These are phyloP conservation scores for Wakefieldia striispora DNA, from an alignment of 768 basidiomycete species.

Conservation along the genomic window DNA sequence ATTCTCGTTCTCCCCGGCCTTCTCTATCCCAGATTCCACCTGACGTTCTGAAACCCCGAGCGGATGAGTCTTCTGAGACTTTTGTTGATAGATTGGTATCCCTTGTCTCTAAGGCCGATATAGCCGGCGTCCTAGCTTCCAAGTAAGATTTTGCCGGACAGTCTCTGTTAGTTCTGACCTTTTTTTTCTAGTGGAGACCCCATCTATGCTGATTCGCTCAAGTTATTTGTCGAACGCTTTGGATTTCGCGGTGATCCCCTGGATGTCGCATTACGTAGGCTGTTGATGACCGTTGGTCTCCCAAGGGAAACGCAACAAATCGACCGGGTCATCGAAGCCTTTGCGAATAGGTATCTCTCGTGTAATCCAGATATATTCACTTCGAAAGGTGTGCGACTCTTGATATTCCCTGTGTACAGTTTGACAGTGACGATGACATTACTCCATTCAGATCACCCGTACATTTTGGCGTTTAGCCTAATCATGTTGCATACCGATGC, in stretches of 20 bases:
- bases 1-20: conserved; percentile 41
- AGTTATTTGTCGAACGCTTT: conserved; percentile 71
- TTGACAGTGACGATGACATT: background rate
- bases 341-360: conserved; percentile 77
- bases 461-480: conserved; percentile 94
- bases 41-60: conserved; percentile 50
- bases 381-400: conserved; percentile 57
- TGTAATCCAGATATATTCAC: conserved; percentile 83
- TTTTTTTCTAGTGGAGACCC: conserved; percentile 55
- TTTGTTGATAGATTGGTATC: conserved; percentile 67
- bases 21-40: conserved; percentile 44
- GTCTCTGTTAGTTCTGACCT: conserved; percentile 9
- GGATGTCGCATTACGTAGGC: conserved; percentile 84
- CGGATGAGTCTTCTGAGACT: conserved; percentile 64
- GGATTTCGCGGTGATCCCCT: conserved; percentile 78
- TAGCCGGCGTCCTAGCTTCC: conserved; percentile 77
- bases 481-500: conserved; percentile 99
- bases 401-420: background rate
- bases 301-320: conserved; percentile 98
- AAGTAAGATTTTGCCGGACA: conserved; percentile 47
- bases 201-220: conserved; percentile 68
- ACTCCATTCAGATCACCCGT: conserved; percentile 71
- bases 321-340: conserved; percentile 95
- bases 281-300: conserved; percentile 89
- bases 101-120: conserved; percentile 71